phyloP scores from a whole-genome alignment of 2,329 filamentous ascomycete species.

The Leptographium lundbergii region DNA sequence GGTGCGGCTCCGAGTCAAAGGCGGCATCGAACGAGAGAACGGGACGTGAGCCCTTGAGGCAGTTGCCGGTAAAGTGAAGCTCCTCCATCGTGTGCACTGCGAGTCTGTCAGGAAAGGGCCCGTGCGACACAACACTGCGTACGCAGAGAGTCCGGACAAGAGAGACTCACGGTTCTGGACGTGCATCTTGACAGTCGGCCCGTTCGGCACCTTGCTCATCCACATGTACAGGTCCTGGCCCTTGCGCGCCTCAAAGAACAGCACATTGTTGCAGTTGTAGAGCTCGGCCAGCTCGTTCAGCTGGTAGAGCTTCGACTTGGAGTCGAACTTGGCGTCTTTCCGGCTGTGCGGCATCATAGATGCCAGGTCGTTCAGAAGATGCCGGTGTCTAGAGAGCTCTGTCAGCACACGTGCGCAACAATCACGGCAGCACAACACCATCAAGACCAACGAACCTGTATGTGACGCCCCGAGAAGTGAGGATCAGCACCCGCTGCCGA shows the following conservation, averaged over 20 bases:
- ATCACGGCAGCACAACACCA: background rate
- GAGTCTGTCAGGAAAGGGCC: background rate
- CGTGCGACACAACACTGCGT: background rate
- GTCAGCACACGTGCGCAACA: background rate
- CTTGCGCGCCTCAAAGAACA: constrained; percentile 94
- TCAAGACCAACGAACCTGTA: constrained; percentile 46
- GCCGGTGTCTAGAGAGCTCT: constrained; percentile 56
- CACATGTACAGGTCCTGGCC: constrained; percentile 89
- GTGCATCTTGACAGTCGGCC: constrained; percentile 50
- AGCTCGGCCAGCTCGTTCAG: constrained; percentile 65
- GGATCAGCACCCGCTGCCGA: constrained; percentile 70
- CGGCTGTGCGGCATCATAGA: constrained; percentile 81
- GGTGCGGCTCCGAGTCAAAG: constrained; percentile 72
- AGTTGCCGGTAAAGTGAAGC: constrained; percentile 93
- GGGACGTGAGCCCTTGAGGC: constrained; percentile 82
- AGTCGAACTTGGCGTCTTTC: constrained; percentile 95
- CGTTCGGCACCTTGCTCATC: constrained; percentile 83
- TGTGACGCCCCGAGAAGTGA: constrained; percentile 87
- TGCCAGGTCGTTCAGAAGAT: constrained; percentile 81
- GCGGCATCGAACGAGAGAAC: constrained; percentile 82
- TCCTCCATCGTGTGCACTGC: constrained; percentile 95
- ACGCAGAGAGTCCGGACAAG: background rate
- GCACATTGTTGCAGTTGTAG: constrained; percentile 78
- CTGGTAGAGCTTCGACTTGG: constrained; percentile 75
- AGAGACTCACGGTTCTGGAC: constrained; percentile 54